Conservation (phyloP, 352 stramenopile species). For the Pythium rishiriense region DNA sequence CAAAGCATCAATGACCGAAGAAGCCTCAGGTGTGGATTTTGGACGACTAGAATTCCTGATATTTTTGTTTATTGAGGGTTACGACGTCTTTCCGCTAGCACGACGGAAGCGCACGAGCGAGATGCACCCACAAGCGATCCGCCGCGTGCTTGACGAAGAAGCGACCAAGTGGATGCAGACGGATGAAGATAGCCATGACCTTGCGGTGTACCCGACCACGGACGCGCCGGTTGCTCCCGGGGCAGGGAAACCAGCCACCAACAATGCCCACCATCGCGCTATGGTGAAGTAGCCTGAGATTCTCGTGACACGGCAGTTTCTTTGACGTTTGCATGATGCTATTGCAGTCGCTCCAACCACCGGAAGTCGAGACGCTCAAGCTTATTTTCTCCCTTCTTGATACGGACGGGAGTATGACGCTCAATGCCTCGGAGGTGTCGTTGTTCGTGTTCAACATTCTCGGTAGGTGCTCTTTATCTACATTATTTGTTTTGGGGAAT, state of each 20-base stretch:
- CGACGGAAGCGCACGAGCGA: conserved; percentile 64
- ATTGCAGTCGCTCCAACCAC: conserved; percentile 45
- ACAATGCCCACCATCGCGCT: conserved; percentile 13
- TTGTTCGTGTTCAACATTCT: conserved; percentile 80
- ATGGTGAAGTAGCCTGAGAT: not conserved
- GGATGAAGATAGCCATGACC: conserved; percentile 32
- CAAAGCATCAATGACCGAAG: not conserved
- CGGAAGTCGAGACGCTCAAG: conserved; percentile 80
- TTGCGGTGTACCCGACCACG: conserved; percentile 3
- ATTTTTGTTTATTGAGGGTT: not conserved
- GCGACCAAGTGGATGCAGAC: conserved; percentile 66
- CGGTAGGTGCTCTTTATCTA: too few relatives aligned
- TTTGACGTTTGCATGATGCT: not conserved
- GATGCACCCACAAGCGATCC: conserved; percentile 77
- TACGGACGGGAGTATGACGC: conserved; percentile 65
- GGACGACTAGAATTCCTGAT: not conserved
- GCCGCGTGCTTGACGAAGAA: conserved; percentile 63
- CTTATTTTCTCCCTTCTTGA: conserved; percentile 83
- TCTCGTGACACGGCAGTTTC: too few relatives aligned
- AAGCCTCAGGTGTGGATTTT: not conserved
- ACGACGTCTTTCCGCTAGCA: conserved; percentile 21
- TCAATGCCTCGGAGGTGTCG: conserved; percentile 53
- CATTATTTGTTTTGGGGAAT: too few relatives aligned
- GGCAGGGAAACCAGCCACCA: not conserved
- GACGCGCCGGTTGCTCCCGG: not conserved